These are phyloP conservation scores for Cyberlindnera mississippiensis DNA, from an alignment of 805 yeast genomes.

Conservation along the genomic window DNA sequence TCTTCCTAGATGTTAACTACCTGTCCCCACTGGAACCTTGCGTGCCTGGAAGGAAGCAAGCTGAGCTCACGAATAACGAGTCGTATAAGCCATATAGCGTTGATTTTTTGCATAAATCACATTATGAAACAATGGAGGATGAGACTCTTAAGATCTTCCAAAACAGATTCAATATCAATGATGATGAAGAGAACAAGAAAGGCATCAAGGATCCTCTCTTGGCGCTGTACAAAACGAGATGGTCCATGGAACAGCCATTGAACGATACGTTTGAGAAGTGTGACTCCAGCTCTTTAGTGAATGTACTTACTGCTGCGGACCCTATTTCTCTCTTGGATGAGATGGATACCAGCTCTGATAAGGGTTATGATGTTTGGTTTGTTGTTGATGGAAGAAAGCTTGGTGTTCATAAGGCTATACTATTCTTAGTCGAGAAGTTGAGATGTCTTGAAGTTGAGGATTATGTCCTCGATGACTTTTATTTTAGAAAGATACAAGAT, in stretches of 20 bases:
- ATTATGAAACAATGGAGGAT: slow-evolving; percentile 11
- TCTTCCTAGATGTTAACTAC: slow-evolving; percentile 49
- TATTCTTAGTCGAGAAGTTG: slow-evolving; percentile 10
- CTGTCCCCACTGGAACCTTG: slow-evolving; percentile 41
- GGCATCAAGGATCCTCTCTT: slow-evolving; percentile 17
- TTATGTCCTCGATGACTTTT: slow-evolving; percentile 16
- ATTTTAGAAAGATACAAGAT: slow-evolving; percentile 10
- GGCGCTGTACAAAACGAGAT: slow-evolving; percentile 12
- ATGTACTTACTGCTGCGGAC: slow-evolving; percentile 9
- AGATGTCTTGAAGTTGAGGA: slow-evolving; percentile 33
- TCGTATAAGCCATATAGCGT: slow-evolving; percentile 10
- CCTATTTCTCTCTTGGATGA: slow-evolving; percentile 4
- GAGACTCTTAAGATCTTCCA: slow-evolving; percentile 12
- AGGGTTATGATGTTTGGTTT: slow-evolving; percentile 37
- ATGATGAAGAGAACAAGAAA: slow-evolving; percentile 6
- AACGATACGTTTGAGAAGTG: slow-evolving; percentile 14
- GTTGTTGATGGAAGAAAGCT: slow-evolving; percentile 28
- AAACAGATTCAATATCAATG: slow-evolving; percentile 8
- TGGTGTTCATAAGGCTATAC: slow-evolving; percentile 27
- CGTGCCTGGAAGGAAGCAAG: slow-evolving; percentile 17
- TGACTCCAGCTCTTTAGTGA: neutral
- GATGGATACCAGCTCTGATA: slow-evolving; percentile 9
- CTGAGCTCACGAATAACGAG: slow-evolving; percentile 14
- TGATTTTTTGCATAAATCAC: slow-evolving; percentile 21
- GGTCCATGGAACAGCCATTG: slow-evolving; percentile 23